Evolutionary conservation across 2,329 filamentous ascomycete species (phyloP).

Genomic region (Aciculosporium take): DNA sequence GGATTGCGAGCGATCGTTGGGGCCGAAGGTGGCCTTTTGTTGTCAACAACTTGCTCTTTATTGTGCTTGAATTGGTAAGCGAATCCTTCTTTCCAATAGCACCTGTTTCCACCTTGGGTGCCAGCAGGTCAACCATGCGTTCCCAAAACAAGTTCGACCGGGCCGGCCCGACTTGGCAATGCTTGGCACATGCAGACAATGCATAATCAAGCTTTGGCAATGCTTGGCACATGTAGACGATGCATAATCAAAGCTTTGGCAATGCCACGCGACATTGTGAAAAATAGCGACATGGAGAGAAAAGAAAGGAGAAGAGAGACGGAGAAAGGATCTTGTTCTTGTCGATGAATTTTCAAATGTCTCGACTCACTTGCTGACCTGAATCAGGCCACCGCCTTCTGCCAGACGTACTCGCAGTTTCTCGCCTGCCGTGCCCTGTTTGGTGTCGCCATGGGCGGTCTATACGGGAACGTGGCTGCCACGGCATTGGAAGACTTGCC

Average conservation of each 20-base stretch:
- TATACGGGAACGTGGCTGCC: conserved; percentile 66
- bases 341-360: too few relatives aligned
- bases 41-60: conserved; percentile 59
- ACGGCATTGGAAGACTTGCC: conserved; percentile 67
- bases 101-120: too few relatives aligned
- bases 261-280: too few relatives aligned
- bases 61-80: conserved; percentile 53
- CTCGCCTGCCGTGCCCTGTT: conserved; percentile 62
- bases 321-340: too few relatives aligned
- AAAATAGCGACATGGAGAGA: too few relatives aligned
- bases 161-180: conserved; percentile 5
- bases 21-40: conserved; percentile 60
- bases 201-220: too few relatives aligned
- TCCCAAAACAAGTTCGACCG: too few relatives aligned
- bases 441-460: conserved; percentile 68
- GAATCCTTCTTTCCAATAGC: background rate
- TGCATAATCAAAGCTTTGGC: too few relatives aligned
- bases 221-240: too few relatives aligned
- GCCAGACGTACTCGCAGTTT: conserved; percentile 54
- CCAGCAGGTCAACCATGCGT: too few relatives aligned
- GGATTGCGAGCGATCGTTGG: conserved; percentile 40
- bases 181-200: background rate
- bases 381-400: conserved; percentile 49
- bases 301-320: too few relatives aligned
- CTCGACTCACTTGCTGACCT: background rate